Base-by-base conservation (phyloP, 495 filamentous ascomycete genomes). In the Penicillium desertorum region DNA sequence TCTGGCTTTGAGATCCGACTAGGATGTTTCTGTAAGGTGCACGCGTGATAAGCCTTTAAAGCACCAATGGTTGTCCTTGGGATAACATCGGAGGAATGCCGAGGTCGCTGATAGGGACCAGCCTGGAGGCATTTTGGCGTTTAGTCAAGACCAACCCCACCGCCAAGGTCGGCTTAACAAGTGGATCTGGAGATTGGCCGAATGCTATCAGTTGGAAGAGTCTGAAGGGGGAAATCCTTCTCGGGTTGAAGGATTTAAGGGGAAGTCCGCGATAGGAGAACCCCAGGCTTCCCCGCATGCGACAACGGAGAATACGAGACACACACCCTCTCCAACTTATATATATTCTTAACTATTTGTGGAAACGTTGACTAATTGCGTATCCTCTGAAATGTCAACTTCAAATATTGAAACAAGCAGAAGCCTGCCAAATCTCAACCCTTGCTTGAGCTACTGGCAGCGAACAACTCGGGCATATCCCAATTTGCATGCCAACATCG, bases 361-460 rank as follows among this genome's bases (percentile, higher is more conserved):
- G 7, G 16, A 17, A 3, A 17, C n/a, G 3, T 39, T n/a, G 16
- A 39, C 36, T 17, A 6, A 39, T 17, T n/a, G 14, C 16, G 17
- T 17, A 39, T 17, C 7, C 3, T 16, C 14, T n/a, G 34, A 2
- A 29, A 53, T 44, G 39, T 19, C 14, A 11, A 11, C 19, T 29
- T 25, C 29, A 10, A 49, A 49, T 22, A 6, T 44, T 29, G 39
- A 17, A 23, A 32, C 39, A 12, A 68, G 65, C 51, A 61, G 56
- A 41, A 71, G 60, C 46, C 44, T 69, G 32, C 66, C 69, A 3
- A 60, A 62, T n/a, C n/a, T 34, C 22, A 57, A 46, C 9, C 64
- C 69, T 25, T 60, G 66, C 30, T 44, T 69, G 29, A 71, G 69
- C 23, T 71, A 67, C 45, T 72, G 69, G 69, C 69, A 72, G 23